Evolutionary conservation across 176 grass and related monocot genomes (phyloP).

Genomic region (Triticum monococcum): DNA sequence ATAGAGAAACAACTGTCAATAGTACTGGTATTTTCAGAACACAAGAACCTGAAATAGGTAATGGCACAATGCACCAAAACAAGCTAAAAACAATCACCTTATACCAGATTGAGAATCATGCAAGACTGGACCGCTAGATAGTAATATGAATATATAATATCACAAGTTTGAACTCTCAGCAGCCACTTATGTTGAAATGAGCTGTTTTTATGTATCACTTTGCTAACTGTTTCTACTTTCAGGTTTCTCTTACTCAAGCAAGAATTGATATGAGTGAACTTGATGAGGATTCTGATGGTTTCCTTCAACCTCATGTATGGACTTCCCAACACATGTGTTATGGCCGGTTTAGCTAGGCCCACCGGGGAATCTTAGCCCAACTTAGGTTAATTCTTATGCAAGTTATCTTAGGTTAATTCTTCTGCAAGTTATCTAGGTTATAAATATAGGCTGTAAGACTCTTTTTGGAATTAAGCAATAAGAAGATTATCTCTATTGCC

Average conservation of each 20-base stretch:
- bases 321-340: constrained; percentile 12
- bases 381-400: no score
- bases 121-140: not conserved
- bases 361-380: no score
- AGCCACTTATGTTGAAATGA: constrained; percentile 5
- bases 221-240: constrained; percentile 25
- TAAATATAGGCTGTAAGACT: no score
- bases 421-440: no score
- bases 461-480: no score
- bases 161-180: not conserved
- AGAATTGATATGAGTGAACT: constrained; percentile 99
- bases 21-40: not conserved
- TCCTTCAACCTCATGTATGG: constrained; percentile 96
- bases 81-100: not conserved
- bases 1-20: not conserved
- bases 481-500: no score
- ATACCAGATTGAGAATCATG: not conserved
- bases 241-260: constrained; percentile 99
- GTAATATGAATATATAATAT: not conserved
- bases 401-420: no score
- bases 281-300: constrained; percentile 99
- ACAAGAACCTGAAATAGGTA: not conserved
- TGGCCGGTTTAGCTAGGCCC: no score
- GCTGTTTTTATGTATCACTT: not conserved
- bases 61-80: not conserved